Percentiles rank a stretch among this genome's conserved stretches.
Evolutionary conservation across 208 protist genomes (phyloP).

Genomic region (Sergeia podlipaevii): DNA sequence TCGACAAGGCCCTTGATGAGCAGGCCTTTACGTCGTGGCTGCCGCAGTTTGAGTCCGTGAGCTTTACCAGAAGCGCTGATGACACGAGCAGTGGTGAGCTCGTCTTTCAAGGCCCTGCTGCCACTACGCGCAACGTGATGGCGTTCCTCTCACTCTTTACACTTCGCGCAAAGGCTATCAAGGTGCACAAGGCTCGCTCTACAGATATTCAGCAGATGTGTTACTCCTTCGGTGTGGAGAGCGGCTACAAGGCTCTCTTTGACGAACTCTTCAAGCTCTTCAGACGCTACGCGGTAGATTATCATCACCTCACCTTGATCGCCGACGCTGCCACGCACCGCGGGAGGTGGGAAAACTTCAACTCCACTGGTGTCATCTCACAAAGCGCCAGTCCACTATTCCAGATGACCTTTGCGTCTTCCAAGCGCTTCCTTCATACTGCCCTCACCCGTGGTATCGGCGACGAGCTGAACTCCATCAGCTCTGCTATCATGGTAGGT

Average conservation of each 20-base stretch:
- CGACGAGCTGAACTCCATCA: constrained; percentile 82
- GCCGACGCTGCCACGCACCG: constrained; percentile 87
- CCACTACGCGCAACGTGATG: constrained; percentile 65
- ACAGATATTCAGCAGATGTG: constrained; percentile 88
- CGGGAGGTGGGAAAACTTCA: constrained; percentile 87
- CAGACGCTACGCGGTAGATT: constrained; percentile 83
- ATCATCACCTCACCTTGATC: constrained; percentile 86
- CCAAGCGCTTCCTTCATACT: constrained; percentile 81
- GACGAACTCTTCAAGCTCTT: constrained; percentile 89
- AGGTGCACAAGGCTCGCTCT: constrained; percentile 61
- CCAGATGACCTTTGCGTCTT: constrained; percentile 92
- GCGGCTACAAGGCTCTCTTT: constrained; percentile 67
- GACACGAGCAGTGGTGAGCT: constrained; percentile 72
- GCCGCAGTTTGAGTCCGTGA: constrained; percentile 74
- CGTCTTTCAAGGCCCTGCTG: constrained; percentile 74
- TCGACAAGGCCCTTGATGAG: constrained; percentile 53
- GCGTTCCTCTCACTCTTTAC: constrained; percentile 81
- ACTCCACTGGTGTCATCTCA: constrained; percentile 86
- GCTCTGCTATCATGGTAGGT: constrained; percentile 89
- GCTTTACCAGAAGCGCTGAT: constrained; percentile 70
- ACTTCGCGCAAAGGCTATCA: constrained; percentile 50
- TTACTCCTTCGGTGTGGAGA: constrained; percentile 75
- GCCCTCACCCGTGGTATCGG: constrained; percentile 70
- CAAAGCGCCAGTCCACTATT: constrained; percentile 86
- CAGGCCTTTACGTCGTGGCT: constrained; percentile 71